Percentiles rank a stretch among this genome's conserved stretches.
These are phyloP conservation scores for Rhodofomes roseus DNA, from an alignment of 1,284 basidiomycete species.

Conservation along the genomic window DNA sequence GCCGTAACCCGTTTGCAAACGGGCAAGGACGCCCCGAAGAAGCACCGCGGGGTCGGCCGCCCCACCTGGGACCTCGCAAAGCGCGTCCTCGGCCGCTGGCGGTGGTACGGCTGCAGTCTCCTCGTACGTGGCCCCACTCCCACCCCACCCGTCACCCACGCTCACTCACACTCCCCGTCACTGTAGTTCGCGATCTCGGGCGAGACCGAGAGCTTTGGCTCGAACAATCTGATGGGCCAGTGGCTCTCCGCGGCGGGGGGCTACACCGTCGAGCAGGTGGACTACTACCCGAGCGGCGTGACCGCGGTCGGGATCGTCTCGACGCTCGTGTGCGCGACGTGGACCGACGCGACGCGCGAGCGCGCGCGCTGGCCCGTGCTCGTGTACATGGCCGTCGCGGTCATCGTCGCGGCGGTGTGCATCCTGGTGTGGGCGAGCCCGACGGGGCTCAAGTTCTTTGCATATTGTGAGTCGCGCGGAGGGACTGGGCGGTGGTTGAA, in stretches of 20 bases:
- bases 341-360: slow-evolving; percentile 51
- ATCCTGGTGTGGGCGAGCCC: slow-evolving; percentile 56
- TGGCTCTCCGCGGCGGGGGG: slow-evolving; percentile 64
- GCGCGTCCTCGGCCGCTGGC: slow-evolving; percentile 59
- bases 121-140: slow-evolving; percentile 38
- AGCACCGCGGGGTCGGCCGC: slow-evolving; percentile 36
- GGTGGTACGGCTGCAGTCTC: slow-evolving; percentile 66
- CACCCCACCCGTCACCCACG: not conserved
- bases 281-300: slow-evolving; percentile 64
- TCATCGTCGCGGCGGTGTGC: slow-evolving; percentile 51
- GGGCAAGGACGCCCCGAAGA: slow-evolving; percentile 21
- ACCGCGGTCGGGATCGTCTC: slow-evolving; percentile 64
- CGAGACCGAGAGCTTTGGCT: slow-evolving; percentile 68
- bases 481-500: not conserved
- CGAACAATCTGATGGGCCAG: slow-evolving; percentile 75
- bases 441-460: slow-evolving; percentile 60
- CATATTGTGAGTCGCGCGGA: slow-evolving; percentile 61
- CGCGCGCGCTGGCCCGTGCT: slow-evolving; percentile 60
- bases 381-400: slow-evolving; percentile 56
- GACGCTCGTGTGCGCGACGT: slow-evolving; percentile 57
- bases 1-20: slow-evolving; percentile 42
- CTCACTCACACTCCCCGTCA: not conserved
- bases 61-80: slow-evolving; percentile 48
- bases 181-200: slow-evolving; percentile 58
- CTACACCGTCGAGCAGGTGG: slow-evolving; percentile 61